phyloP scores from a whole-genome alignment of 129 eudicot genomes.

The Oenanthe sinensis region DNA sequence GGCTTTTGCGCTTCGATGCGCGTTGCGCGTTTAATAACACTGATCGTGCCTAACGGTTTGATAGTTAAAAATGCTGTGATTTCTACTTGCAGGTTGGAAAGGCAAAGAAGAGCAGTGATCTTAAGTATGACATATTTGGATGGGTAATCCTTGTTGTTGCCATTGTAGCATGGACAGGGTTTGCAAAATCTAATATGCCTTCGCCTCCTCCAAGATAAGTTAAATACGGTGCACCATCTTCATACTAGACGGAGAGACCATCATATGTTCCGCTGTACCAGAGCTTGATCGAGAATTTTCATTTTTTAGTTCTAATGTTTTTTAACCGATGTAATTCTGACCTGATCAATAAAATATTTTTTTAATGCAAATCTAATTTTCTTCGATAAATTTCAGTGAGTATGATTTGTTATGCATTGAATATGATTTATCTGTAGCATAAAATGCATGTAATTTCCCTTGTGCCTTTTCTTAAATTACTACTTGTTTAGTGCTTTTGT shows the following conservation, averaged over 20 bases:
- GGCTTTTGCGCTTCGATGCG: no score
- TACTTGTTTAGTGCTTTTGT: not conserved
- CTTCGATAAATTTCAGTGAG: not conserved
- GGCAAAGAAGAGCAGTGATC: conserved; percentile 4
- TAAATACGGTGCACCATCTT: not conserved
- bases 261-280: not conserved
- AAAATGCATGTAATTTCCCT: not conserved
- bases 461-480: not conserved
- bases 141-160: conserved; percentile 7
- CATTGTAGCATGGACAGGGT: conserved; percentile 6
- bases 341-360: not conserved
- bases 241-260: not conserved
- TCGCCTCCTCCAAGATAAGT: conserved; percentile 3
- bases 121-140: conserved; percentile 10
- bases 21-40: no score
- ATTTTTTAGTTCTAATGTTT: not conserved
- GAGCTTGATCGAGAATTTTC: not conserved
- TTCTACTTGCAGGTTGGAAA: not conserved
- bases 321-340: not conserved
- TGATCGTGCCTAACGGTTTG: not conserved
- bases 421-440: not conserved
- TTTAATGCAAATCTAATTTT: conserved; percentile 2
- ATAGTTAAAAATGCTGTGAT: not conserved
- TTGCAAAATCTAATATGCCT: conserved; percentile 8
- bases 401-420: not conserved